These are phyloP conservation scores for Macrolepiota dolichaula DNA, from an alignment of 768 basidiomycete genomes.

Conservation along the genomic window DNA sequence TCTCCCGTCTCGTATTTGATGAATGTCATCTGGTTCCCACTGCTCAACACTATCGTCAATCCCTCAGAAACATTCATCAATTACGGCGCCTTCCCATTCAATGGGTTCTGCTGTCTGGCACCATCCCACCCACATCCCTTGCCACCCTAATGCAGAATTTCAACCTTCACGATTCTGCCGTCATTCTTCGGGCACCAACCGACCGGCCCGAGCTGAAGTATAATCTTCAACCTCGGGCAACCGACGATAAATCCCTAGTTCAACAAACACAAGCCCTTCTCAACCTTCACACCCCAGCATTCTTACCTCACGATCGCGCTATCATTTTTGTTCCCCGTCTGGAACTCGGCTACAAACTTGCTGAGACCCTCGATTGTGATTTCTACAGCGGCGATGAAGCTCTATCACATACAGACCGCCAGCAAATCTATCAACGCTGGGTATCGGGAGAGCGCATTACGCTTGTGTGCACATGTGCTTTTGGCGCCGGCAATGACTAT, in stretches of 20 bases:
- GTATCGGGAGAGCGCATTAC: not conserved
- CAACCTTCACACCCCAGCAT: no score
- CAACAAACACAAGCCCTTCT: not conserved
- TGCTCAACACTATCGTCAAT: no score
- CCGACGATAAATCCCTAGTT: not conserved
- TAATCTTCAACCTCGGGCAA: not conserved
- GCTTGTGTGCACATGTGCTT: slow-evolving; percentile 21
- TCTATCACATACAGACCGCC: not conserved
- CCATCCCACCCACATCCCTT: no score
- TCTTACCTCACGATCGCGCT: not conserved
- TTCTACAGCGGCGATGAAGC: not conserved
- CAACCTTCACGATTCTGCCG: no score
- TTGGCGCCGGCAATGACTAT: slow-evolving; percentile 26
- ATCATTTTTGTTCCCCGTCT: not conserved
- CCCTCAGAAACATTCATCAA: no score
- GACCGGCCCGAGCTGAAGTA: not conserved
- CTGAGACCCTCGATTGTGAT: not conserved
- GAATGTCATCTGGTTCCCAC: no score
- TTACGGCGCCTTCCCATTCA: no score
- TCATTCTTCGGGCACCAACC: not conserved
- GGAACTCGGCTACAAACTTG: not conserved
- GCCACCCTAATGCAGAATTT: no score
- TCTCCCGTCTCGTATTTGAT: no score
- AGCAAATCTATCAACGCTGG: slow-evolving; percentile 11
- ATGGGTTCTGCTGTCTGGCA: no score